Conservation (phyloP, 768 basidiomycete species). For the Termitomyces sp. region DNA sequence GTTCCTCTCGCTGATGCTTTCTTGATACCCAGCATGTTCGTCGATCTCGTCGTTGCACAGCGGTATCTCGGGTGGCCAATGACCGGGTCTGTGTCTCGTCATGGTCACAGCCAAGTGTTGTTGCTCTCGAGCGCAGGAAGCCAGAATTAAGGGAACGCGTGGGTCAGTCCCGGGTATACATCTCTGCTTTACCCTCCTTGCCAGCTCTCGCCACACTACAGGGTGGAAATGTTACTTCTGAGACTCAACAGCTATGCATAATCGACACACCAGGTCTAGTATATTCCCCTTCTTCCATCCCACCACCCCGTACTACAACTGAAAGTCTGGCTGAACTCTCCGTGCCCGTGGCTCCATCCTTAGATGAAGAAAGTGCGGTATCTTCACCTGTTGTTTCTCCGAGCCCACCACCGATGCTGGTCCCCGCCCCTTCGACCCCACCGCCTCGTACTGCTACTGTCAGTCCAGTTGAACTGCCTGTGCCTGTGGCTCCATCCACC, state of each 20-base stretch:
- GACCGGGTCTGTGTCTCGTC: too few relatives aligned
- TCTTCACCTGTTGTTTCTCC: not conserved
- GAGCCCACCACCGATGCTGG: not conserved
- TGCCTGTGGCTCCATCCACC: not conserved
- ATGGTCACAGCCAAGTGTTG: too few relatives aligned
- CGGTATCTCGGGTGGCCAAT: too few relatives aligned
- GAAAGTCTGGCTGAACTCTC: not conserved
- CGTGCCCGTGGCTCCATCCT: not conserved
- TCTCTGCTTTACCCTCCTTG: too few relatives aligned
- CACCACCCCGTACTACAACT: not conserved
- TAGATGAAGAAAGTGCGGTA: not conserved
- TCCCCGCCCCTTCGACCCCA: not conserved
- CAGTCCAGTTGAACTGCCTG: not conserved
- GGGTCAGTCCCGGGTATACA: too few relatives aligned
- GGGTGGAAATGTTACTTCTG: not conserved
- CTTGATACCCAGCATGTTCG: not conserved
- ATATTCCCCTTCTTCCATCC: not conserved
- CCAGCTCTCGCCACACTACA: not conserved
- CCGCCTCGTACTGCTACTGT: not conserved
- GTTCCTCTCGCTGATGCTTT: not conserved
- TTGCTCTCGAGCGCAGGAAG: too few relatives aligned
- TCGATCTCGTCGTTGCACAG: too few relatives aligned
- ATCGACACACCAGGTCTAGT: not conserved
- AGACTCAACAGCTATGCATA: not conserved
- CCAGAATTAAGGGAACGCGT: too few relatives aligned